Conservation (phyloP, 1,284 basidiomycete genomes). For the Naganishia sp. region DNA sequence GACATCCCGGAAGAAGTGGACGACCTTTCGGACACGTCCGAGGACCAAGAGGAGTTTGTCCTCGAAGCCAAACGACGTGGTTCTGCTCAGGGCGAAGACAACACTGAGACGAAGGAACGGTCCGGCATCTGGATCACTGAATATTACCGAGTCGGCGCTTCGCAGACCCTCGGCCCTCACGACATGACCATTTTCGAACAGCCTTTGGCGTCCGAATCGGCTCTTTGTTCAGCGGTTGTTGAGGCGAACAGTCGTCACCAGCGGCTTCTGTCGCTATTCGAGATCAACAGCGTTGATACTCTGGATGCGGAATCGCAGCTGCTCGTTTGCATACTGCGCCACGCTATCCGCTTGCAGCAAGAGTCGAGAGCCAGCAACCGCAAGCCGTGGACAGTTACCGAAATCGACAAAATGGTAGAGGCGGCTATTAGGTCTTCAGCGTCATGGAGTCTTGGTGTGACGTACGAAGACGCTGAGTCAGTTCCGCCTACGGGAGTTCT, state of each 20-base stretch:
- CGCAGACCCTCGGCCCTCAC: conserved; percentile 19
- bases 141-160: conserved; percentile 22
- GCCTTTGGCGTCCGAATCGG: neutral
- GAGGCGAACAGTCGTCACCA: neutral
- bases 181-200: neutral
- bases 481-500: conserved; percentile 33
- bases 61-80: conserved; percentile 13
- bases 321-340: conserved; percentile 64
- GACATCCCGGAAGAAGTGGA: neutral
- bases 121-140: conserved; percentile 16
- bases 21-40: conserved; percentile 43
- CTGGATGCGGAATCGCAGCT: conserved; percentile 7
- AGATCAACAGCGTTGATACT: no score
- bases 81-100: neutral
- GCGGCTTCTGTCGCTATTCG: neutral
- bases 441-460: conserved; percentile 16
- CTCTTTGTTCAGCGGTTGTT: no score
- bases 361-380: conserved; percentile 47
- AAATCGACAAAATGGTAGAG: conserved; percentile 28
- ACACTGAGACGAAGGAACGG: neutral
- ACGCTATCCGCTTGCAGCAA: conserved; percentile 62
- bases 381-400: conserved; percentile 26
- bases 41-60: conserved; percentile 39
- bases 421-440: conserved; percentile 16
- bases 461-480: conserved; percentile 5